Evolutionary conservation across 768 basidiomycete genomes (phyloP), one percentile per base, ranked within the genome.

Genomic region (Lyophyllum atratum): DNA sequence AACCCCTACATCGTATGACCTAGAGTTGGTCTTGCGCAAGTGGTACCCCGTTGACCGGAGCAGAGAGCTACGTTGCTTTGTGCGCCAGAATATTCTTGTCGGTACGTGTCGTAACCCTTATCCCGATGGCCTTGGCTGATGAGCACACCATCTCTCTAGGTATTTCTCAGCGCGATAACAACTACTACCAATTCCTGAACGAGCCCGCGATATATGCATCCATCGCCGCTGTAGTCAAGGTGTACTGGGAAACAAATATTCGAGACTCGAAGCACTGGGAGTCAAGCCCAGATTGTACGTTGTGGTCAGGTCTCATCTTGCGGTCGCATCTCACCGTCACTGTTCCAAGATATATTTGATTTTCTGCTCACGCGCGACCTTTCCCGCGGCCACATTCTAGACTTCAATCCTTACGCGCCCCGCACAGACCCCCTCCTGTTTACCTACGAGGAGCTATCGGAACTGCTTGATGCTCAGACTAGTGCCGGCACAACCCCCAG

Each of bases 11-110:
- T 15, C 47, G 3, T 91, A 92, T 66, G 78, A 85, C 24, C 76
- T 92, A 4, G 95, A 98, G 68, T 82, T 98, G 10, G 87, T 97
- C 1, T 76, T 98, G 51, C 83, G 92, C 52, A 95, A 94, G 68
- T 97, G 93, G 92, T 92, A 93, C 62, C 77, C 89, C 22, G 76
- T 98, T 52, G 91, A 95, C 63, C 82, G 82, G 29, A 85, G 90
- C 59, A 82, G 94, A 47, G 95, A 98, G 71, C 72, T 97, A 49
- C 79, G 96, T 19, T 96, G 95, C 76, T 98, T 98, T 67, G 93
- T 98, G 8, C 79, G 92, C 28, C 74, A 85, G 10, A 80, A 86
- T 52, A 70, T 62, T 1, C 74, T 98, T 6, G 63, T 97, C 21
- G 96, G 95, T 95, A 46, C 39, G 83, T 78, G 29, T 33, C 3